Evolutionary conservation across 23 red algal genomes (phyloP), one percentile per base, ranked within the genome.

Genomic region (Gracilaria vermiculophylla): DNA sequence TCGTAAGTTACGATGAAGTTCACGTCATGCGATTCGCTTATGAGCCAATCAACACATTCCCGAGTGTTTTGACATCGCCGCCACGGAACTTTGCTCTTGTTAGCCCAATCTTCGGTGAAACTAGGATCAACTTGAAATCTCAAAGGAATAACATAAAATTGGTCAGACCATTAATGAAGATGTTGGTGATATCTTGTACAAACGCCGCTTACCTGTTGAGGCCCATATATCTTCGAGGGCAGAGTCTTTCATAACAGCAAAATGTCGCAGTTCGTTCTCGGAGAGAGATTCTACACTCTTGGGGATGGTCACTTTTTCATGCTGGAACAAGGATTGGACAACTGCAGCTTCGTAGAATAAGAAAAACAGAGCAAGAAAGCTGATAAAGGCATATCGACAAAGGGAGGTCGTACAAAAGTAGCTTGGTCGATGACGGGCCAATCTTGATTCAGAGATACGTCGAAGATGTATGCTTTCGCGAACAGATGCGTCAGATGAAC

Each of bases 271-370:
- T 15, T 82, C 56, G 1, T 82, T 15, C 5, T 64, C 60, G 5
- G 78, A 64, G 5, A 82, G 39, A 43, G 17, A 40, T 41, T 36
- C 39, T 2, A 82, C 78, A 16, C 52, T 82, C 16, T 41, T 44
- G 2, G 78, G 62, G 42, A 73, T 73, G 1, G 36, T 29, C 24
- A 73, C 42, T 39, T 40, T 17, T 64, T 62, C 48, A 32, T 82
- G 78, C 29, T 60, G 60, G 56, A 82, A 82, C 3, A 82, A 27
- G 35, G 54, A 82, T 47, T 82, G 54, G 20, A 82, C 78, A 14
- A 82, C 78, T 9, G 78, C 78, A 48, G 60, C 78, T 29, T 82
- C 78, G 21, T 82, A 82, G 43, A 82, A 82, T 35, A 82, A 57
- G 24, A 82, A 66, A 28, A 82, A 82, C 51, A 82, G 17, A 8